Conservation (phyloP, 768 basidiomycete genomes). For the Auriscalpium orientale region DNA sequence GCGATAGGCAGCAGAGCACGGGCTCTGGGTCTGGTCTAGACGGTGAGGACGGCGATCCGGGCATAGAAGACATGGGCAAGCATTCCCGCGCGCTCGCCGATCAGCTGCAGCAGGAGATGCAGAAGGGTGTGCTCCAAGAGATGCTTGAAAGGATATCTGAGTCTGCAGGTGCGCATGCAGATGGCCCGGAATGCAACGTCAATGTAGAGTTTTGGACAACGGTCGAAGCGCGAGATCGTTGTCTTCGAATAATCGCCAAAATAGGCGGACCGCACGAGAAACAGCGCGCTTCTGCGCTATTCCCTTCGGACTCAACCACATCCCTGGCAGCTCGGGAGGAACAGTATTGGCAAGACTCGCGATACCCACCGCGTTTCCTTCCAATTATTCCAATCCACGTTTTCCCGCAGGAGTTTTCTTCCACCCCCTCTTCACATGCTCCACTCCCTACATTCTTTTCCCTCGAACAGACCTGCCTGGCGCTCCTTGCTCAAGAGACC, state of each 20-base stretch:
- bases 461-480: slow-evolving; percentile 34
- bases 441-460: neutral
- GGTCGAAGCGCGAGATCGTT: slow-evolving; percentile 62
- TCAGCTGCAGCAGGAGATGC: slow-evolving; percentile 74
- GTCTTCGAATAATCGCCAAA: slow-evolving; percentile 68
- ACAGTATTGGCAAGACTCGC: slow-evolving; percentile 57
- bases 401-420: slow-evolving; percentile 24
- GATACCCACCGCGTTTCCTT: slow-evolving; percentile 46
- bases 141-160: slow-evolving; percentile 41
- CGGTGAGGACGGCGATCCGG: neutral
- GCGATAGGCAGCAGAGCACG: slow-evolving; percentile 3
- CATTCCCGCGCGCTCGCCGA: slow-evolving; percentile 64
- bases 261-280: slow-evolving; percentile 71
- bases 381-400: slow-evolving; percentile 52
- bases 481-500: slow-evolving; percentile 40
- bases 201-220: slow-evolving; percentile 74
- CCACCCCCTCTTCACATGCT: neutral
- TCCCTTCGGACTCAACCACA: slow-evolving; percentile 24
- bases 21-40: slow-evolving; percentile 17
- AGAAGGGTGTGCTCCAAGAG: slow-evolving; percentile 52
- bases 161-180: neutral
- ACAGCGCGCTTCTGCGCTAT: slow-evolving; percentile 54
- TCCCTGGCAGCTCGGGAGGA: slow-evolving; percentile 15
- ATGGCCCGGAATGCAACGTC: neutral
- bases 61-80: slow-evolving; percentile 17